Conservation (phyloP, 2,329 filamentous ascomycete genomes). For the Phaeosphaeria sp. region DNA sequence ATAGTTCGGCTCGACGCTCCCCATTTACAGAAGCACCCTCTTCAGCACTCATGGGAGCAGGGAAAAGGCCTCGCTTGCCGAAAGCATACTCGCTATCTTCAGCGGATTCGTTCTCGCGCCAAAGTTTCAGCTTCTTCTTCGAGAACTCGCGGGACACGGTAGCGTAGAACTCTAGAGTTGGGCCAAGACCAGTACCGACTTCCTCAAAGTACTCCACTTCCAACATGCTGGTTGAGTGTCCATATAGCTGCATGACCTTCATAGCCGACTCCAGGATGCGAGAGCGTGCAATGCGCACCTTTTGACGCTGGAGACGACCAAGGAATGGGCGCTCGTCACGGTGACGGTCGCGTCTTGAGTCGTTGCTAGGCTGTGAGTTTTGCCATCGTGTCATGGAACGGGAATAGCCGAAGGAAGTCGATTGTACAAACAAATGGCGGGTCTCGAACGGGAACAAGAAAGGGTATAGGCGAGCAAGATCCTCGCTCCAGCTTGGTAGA, state of each 20-base stretch:
- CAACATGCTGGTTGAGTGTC: slow-evolving; percentile 91
- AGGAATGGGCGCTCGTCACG: slow-evolving; percentile 90
- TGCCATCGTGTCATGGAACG: slow-evolving; percentile 98
- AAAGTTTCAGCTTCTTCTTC: slow-evolving; percentile 95
- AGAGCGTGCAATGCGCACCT: slow-evolving; percentile 94
- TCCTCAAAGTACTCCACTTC: slow-evolving; percentile 99
- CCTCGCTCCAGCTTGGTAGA: slow-evolving; percentile 93
- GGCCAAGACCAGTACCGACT: slow-evolving; percentile 93
- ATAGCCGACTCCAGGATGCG: slow-evolving; percentile 95
- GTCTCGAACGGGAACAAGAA: slow-evolving; percentile 99
- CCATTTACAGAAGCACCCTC: slow-evolving; percentile 77
- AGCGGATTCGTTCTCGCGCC: slow-evolving; percentile 85
- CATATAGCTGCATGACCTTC: slow-evolving; percentile 99
- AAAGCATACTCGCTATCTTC: slow-evolving; percentile 82
- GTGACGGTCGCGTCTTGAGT: slow-evolving; percentile 78
- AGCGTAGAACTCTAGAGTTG: slow-evolving; percentile 97
- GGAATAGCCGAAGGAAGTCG: slow-evolving; percentile 96
- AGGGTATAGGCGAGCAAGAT: slow-evolving; percentile 89
- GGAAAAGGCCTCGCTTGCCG: slow-evolving; percentile 84
- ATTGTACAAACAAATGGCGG: slow-evolving; percentile 93
- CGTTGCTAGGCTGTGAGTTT: slow-evolving; percentile 82
- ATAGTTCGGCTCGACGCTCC: slow-evolving; percentile 86
- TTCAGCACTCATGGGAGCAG: slow-evolving; percentile 83
- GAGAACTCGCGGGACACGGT: slow-evolving; percentile 97
- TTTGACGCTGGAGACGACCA: slow-evolving; percentile 90